A percentile compares a stretch with the other conserved stretches of the same genome.
phyloP scores from a whole-genome alignment of 352 stramenopile species.

The Globisporangium paroecandrum region DNA sequence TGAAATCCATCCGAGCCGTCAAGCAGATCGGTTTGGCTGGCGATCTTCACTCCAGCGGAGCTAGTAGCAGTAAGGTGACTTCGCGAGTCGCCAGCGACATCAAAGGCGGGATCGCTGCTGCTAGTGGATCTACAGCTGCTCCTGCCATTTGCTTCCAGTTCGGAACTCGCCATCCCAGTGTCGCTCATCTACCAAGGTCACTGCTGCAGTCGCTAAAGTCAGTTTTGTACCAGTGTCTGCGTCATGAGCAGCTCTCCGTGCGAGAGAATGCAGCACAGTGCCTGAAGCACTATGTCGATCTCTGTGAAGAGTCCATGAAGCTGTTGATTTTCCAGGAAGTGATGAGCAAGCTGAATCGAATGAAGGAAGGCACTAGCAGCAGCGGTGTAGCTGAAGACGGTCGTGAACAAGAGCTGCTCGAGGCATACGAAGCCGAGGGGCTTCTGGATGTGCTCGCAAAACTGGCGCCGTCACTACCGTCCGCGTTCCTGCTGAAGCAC shows the following conservation, averaged over 20 bases:
- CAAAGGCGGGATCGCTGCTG: slow-evolving; percentile 17
- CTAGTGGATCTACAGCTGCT: neutral
- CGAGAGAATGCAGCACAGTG: slow-evolving; percentile 49
- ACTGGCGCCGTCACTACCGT: slow-evolving; percentile 36
- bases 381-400: neutral
- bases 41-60: neutral
- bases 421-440: slow-evolving; percentile 59
- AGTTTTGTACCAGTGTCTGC: slow-evolving; percentile 49
- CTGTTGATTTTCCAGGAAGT: slow-evolving; percentile 67
- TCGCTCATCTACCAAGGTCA: slow-evolving; percentile 23
- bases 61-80: neutral
- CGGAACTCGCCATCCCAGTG: slow-evolving; percentile 18
- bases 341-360: slow-evolving; percentile 73
- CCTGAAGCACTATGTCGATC: slow-evolving; percentile 36
- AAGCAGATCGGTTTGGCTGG: neutral
- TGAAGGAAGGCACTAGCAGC: slow-evolving; percentile 22
- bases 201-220: slow-evolving; percentile 44
- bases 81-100: slow-evolving; percentile 32
- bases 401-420: slow-evolving; percentile 28
- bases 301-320: slow-evolving; percentile 53
- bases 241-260: slow-evolving; percentile 54
- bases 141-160: slow-evolving; percentile 26
- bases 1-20: slow-evolving; percentile 30
- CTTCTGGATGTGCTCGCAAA: slow-evolving; percentile 57
- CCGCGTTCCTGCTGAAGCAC: slow-evolving; percentile 57